Evolutionary conservation across 2,329 filamentous ascomycete genomes (phyloP), one percentile per base, ranked within the genome.

Genomic region (Alternaria sp.): DNA sequence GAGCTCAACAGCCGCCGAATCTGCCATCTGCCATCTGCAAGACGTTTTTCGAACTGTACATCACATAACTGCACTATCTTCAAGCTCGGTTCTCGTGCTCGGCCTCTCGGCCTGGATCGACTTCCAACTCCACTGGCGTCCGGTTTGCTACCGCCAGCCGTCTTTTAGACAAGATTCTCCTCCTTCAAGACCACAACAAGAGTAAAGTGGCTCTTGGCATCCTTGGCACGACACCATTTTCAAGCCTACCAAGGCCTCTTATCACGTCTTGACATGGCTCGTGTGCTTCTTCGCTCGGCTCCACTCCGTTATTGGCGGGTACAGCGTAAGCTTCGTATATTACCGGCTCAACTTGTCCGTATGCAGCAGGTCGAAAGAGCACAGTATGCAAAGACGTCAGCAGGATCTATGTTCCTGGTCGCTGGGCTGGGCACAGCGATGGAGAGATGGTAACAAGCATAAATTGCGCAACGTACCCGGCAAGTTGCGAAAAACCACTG

Each of bases 181-280:
- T 53, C 57, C 58, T 59, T 52, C 62, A 54, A 55, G 59, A 55
- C 40, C 40, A 52, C 49, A 49, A 56, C 43, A 62, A 59, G 11
- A 50, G 59, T 56, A 44, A 59, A 63, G 62, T 54, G 63, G 50
- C 56, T 28, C 66, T 67, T 66, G 61, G 63, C 64, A 52, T 16
- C 12, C 54, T 57, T 57, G 45, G 54, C 54, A 50, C 14, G n/a
- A 32, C 34, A 16, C 53, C 55, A 38, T 22, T 30, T 40, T 27
- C 54, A 69, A 71, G 68, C 62, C 53, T 62, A 67, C 69, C 69
- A 71, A 71, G 69, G 43, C 50, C 40, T 63, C 69, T 71, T 71
- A 71, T 69, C 69, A 69, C 59, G 65, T 66, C 69, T 71, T 71
- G 60, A 67, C 67, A 68, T 64, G 64, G 48, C 58, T 54, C 44